Percentiles rank a stretch among this genome's conserved stretches.
phyloP scores from a whole-genome alignment of 306 rosid species.

The Oemleria cerasiformis region DNA sequence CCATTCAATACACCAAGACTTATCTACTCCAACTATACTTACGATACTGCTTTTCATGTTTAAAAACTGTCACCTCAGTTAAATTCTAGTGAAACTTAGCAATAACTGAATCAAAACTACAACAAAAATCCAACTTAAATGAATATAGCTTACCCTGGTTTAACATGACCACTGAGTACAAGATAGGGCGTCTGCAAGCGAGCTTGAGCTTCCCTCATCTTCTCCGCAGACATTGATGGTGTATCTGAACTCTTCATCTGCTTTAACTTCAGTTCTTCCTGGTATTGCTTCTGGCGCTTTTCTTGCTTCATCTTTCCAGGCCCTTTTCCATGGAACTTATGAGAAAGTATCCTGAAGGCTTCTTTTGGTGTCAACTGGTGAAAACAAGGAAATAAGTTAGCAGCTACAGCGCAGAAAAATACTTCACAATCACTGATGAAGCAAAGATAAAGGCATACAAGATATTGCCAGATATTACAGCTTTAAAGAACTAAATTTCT shows the following conservation, averaged over 20 bases:
- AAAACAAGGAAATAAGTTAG: conserved; percentile 23
- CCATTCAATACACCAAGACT: not conserved
- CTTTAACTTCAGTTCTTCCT: conserved; percentile 84
- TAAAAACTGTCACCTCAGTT: not conserved
- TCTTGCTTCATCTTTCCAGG: conserved; percentile 99
- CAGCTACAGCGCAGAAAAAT: not conserved
- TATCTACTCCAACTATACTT: not conserved
- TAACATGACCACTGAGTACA: conserved; percentile 93
- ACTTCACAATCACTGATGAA: conserved; percentile 9
- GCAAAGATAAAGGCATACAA: not conserved
- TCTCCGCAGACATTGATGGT: conserved; percentile 79
- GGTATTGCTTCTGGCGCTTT: conserved; percentile 83
- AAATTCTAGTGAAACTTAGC: not conserved
- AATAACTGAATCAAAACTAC: not conserved
- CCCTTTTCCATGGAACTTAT: conserved; percentile 88
- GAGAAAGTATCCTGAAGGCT: conserved; percentile 74
- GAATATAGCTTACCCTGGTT: conserved; percentile 71
- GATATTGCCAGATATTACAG: not conserved
- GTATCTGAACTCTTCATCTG: conserved; percentile 93
- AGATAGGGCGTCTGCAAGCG: conserved; percentile 78
- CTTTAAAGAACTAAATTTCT: not conserved
- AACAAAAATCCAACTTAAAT: not conserved
- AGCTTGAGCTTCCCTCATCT: conserved; percentile 96
- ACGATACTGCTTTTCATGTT: not conserved
- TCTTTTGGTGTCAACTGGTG: conserved; percentile 93